Evolutionary conservation across 2,329 filamentous ascomycete genomes (phyloP), one percentile per base, ranked within the genome.

Genomic region (Aspergillus brunneoviolaceus): DNA sequence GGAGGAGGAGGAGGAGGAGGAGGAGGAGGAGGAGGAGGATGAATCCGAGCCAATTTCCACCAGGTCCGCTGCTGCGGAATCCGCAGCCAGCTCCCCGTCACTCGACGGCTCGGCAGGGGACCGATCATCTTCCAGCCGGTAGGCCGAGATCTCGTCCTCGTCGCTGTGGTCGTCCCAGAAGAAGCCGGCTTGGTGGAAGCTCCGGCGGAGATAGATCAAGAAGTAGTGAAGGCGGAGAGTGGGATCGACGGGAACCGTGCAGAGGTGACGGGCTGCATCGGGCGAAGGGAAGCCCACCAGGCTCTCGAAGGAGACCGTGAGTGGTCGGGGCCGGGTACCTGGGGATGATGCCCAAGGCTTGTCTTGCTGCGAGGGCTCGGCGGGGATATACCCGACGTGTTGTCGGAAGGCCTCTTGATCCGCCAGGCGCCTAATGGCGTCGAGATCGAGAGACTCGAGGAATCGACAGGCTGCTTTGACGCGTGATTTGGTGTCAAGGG

Each of bases 401-500:
- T 53, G 33, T 33, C 29, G 23, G 64, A 61, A 16, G 63, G 63
- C n/a, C 68, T 76, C 59, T 19, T 45, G 39, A 9, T 72, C 71
- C 3, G 71, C 75, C 51, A 77, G 69, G 33, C 60, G 65, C 51
- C 80, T 66, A 45, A 83, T 60, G 2, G 61, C 59, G 11, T 55
- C 58, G 3, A 85, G 62, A 65, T 86, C 77, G 0, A 86, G 67
- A 0, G 70, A 71, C 11, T 77, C 60, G 0, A 87, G 72, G 14
- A 82, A 74, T 1, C 67, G 49, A 25, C 80, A 65, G 0, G 84
- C 86, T 31, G 76, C 73, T 0, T 80, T 68, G 2, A 88, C 63
- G 1, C 76, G 74, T 50, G 83, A 80, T 2, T 80, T 75, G 2
- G 78, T 80, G 3, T 80, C 76, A 10, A 96, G 82, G 64, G 84